Evolutionary conservation across 352 stramenopile species (phyloP).

Genomic region (Aphanomyces euteiches): DNA sequence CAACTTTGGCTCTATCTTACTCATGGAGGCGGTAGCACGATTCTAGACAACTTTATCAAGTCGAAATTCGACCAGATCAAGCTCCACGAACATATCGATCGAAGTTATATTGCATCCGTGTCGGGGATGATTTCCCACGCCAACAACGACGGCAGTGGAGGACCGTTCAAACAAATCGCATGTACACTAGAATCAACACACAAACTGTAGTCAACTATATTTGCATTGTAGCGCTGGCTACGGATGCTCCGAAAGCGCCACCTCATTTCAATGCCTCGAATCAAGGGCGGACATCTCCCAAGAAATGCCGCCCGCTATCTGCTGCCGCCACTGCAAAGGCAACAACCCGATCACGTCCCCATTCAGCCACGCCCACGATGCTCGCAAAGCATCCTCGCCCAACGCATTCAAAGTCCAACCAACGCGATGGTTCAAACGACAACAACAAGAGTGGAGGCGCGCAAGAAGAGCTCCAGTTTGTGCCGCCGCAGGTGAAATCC

Average conservation of each 20-base stretch:
- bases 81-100: constrained; percentile 66
- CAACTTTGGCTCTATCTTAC: neutral
- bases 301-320: constrained; percentile 7
- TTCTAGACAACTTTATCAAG: constrained; percentile 54
- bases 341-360: neutral
- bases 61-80: constrained; percentile 61
- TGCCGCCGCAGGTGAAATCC: constrained; percentile 18
- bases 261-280: neutral
- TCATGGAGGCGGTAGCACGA: neutral
- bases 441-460: neutral
- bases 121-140: constrained; percentile 49
- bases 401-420: neutral
- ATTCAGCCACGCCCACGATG: constrained; percentile 15
- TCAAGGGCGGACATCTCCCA: constrained; percentile 5
- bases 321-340: neutral
- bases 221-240: neutral
- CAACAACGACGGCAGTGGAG: constrained; percentile 45
- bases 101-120: constrained; percentile 66
- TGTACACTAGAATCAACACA: neutral
- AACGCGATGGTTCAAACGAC: neutral
- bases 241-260: neutral
- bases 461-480: constrained; percentile 4
- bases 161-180: constrained; percentile 47
- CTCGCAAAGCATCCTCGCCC: neutral
- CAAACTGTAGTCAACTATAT: neutral